Evolutionary conservation across 495 filamentous ascomycete genomes (phyloP), one percentile per base, ranked within the genome.

Genomic region (Xylaria flabelliformis): DNA sequence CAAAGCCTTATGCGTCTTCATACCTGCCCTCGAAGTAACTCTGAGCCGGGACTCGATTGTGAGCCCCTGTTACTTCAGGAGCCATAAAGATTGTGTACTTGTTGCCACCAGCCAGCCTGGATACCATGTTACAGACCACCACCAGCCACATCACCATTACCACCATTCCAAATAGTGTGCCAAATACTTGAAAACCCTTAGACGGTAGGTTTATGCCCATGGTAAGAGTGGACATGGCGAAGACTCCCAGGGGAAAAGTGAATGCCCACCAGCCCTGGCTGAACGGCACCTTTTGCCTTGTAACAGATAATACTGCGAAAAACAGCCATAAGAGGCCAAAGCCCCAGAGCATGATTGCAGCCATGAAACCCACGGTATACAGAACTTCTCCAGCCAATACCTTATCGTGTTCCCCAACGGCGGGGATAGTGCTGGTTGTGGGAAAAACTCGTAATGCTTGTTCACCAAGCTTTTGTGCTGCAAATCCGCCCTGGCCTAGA

Each of bases 231-330:
- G 82, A 81, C 6, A 82, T 74, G 0, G 88, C 82, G 74, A 86
- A 89, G n/a, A 86, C 86, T 39, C 86, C 88, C 32, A 90, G 72
- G 0, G 90, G 90, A 65, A 91, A 92, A 2, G 84, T 89, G 64
- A 91, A 91, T 4, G 85, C 86, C 90, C 90, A 92, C 89, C 89
- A 91, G 0, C 89, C 90, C 74, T 91, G 87, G 67, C 91, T 91
- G 76, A 91, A 91, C 0, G 90, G 88, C 62, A 91, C 90, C 15
- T 73, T 83, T 62, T 70, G 64, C 63, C 75, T 81, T 12, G 79
- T 75, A 8, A 65, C 75, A 44, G 74, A 84, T 7, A 81, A 76
- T 48, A 84, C 67, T 10, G 89, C 90, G 64, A 91, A 87, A 74
- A 88, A 86, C 0, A 91, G 79, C 90, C 90, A 92, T 0, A 90